Conservation (phyloP, 2,329 filamentous ascomycete species). For the Tolypocladium ophioglossoides region DNA sequence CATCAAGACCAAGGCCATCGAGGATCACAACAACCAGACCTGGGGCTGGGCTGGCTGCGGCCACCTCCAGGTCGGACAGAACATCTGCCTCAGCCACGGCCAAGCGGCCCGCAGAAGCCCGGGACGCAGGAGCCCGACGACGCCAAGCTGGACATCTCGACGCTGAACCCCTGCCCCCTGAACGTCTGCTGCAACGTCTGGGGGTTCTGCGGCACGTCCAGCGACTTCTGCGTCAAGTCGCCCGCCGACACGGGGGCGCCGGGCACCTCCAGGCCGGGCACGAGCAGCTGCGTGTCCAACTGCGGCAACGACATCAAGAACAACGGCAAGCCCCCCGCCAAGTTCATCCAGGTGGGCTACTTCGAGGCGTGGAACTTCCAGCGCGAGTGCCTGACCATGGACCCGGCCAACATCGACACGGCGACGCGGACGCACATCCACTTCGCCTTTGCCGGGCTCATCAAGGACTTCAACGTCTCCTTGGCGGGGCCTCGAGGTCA, state of each 20-base stretch:
- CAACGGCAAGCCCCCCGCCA: not conserved
- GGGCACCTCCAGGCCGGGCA: slow-evolving; percentile 20
- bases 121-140: slow-evolving; percentile 10
- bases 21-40: slow-evolving; percentile 15
- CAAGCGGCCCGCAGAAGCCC: slow-evolving; percentile 10
- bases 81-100: slow-evolving; percentile 13
- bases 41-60: slow-evolving; percentile 15
- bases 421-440: slow-evolving; percentile 21
- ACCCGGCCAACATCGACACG: slow-evolving; percentile 1
- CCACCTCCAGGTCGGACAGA: slow-evolving; percentile 4
- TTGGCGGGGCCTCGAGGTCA: too few species aligned
- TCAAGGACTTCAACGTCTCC: slow-evolving; percentile 5
- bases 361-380: slow-evolving; percentile 6
- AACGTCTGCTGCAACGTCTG: slow-evolving; percentile 23
- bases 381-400: slow-evolving; percentile 1
- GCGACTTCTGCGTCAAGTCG: slow-evolving; percentile 23
- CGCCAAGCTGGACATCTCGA: slow-evolving; percentile 5
- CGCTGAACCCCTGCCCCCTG: slow-evolving; percentile 18
- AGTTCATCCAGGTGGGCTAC: slow-evolving; percentile 8
- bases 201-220: slow-evolving; percentile 30
- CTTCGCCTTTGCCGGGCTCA: slow-evolving; percentile 24
- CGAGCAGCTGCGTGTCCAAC: slow-evolving; percentile 17
- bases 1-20: slow-evolving; percentile 8
- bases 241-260: slow-evolving; percentile 20
- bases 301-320: slow-evolving; percentile 14